Base-by-base conservation (phyloP, 257 asterid genomes). In the Gentiana macrophylla region DNA sequence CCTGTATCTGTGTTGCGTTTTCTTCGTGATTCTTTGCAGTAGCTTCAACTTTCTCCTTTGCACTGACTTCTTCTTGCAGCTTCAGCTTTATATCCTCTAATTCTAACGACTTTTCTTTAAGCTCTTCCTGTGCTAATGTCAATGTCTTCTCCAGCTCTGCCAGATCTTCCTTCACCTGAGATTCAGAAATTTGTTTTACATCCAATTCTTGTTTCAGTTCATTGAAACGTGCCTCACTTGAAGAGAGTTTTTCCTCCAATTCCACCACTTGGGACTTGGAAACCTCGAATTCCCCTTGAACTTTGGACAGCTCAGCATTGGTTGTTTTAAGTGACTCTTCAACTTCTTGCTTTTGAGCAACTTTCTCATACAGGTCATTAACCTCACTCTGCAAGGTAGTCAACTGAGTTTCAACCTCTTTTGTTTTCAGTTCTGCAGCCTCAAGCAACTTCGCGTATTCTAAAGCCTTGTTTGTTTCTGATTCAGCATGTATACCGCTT, bases 361-460 rank as follows among this genome's bases (percentile, higher is more conserved):
- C 61, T 63, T 75, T 83, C 46, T 70, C 90, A 2, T 67, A 34
- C 65, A 86, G 70, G 72, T 66, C 64, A 62, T 75, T 73, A 53
- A 81, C 62, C 72, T 91, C 95, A 50, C 62, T 76, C 49, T 76
- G 84, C 48, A 86, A 51, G 44, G 83, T 70, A 55, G 76, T 74
- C 61, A 80, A 67, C 72, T 78, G 87, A 55, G 76, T 80, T 73
- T 83, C 96, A 74, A 72, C 57, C 52, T 74, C 89, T 56, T 71
- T 79, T 32, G 84, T 80, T 41, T 74, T 84, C 34, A 70, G 56
- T 72, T 75, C 78, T 3, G 94, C 86, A 48, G 53, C 50, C 73
- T 84, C 94, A 6, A 91, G 92, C 79, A 83, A 61, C 59, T 62
- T 79, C 71, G 82, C 96, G 10, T 84, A 65, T 62, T 86, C 96